A percentile compares a stretch with the other conserved stretches of the same genome.
phyloP scores from a whole-genome alignment of 306 rosid genomes.

The Quercus dentata region DNA sequence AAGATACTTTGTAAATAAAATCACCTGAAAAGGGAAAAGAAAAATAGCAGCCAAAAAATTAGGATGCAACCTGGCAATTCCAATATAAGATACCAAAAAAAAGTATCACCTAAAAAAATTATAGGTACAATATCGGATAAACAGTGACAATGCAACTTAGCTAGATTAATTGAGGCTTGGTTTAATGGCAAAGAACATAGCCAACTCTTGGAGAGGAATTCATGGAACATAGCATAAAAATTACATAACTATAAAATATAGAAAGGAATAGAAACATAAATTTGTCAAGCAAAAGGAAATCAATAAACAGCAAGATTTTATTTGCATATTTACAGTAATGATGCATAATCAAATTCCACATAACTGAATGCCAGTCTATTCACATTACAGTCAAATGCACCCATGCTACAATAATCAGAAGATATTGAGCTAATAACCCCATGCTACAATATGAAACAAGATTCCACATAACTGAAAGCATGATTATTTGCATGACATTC shows the following conservation, averaged over 20 bases:
- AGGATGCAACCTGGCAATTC: slow-evolving; percentile 23
- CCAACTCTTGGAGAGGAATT: background rate
- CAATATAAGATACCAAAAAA: background rate
- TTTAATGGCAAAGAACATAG: background rate
- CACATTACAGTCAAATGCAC: background rate
- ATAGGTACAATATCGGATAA: background rate
- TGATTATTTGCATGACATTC: background rate
- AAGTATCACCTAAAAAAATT: background rate
- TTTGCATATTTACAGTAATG: too few relatives aligned
- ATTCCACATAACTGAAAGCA: background rate
- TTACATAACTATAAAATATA: background rate
- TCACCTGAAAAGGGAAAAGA: slow-evolving; percentile 62
- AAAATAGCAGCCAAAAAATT: slow-evolving; percentile 11
- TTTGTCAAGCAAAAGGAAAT: background rate
- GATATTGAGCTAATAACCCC: slow-evolving; percentile 12
- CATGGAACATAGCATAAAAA: slow-evolving; percentile 1
- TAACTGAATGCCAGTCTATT: background rate
- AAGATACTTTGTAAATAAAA: slow-evolving; percentile 92
- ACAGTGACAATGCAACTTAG: background rate
- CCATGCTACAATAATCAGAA: background rate
- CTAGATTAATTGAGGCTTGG: background rate
- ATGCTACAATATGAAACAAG: background rate
- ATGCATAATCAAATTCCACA: background rate
- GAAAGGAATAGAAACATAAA: background rate
- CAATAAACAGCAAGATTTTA: background rate